These are phyloP conservation scores for Phylloporus rhodoxanthus DNA, from an alignment of 768 basidiomycete genomes.

Conservation along the genomic window DNA sequence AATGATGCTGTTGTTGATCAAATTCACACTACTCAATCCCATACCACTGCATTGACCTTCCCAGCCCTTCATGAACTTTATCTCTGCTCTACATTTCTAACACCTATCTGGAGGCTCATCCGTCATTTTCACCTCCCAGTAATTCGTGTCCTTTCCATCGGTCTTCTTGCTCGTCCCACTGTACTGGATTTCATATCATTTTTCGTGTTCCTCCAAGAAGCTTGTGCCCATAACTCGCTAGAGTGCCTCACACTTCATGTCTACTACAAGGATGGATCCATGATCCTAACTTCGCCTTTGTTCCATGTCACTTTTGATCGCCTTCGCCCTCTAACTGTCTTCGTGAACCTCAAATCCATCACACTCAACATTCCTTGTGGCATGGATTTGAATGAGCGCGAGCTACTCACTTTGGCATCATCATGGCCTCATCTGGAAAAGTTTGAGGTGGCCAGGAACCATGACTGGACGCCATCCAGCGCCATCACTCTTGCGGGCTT, in stretches of 20 bases:
- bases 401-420: constrained; percentile 11
- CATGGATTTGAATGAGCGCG: constrained; percentile 3
- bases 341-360: constrained; percentile 4
- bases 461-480: constrained; percentile 3
- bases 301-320: constrained; percentile 1
- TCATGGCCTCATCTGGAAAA: constrained; percentile 7
- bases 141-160: neutral
- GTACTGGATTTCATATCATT: neutral
- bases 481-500: constrained; percentile 11
- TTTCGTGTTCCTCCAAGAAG: constrained; percentile 2
- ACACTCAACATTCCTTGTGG: neutral
- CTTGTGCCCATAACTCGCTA: neutral
- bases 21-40: neutral
- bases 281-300: neutral
- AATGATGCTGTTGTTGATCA: neutral
- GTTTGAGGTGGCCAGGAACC: neutral
- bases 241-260: neutral
- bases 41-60: neutral
- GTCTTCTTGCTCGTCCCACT: neutral
- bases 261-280: neutral
- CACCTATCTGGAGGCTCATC: neutral
- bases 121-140: neutral
- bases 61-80: neutral
- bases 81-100: neutral
- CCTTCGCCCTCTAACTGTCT: constrained; percentile 4